phyloP scores from a whole-genome alignment of 2,329 filamentous ascomycete genomes.

The Fusarium euwallaceae region DNA sequence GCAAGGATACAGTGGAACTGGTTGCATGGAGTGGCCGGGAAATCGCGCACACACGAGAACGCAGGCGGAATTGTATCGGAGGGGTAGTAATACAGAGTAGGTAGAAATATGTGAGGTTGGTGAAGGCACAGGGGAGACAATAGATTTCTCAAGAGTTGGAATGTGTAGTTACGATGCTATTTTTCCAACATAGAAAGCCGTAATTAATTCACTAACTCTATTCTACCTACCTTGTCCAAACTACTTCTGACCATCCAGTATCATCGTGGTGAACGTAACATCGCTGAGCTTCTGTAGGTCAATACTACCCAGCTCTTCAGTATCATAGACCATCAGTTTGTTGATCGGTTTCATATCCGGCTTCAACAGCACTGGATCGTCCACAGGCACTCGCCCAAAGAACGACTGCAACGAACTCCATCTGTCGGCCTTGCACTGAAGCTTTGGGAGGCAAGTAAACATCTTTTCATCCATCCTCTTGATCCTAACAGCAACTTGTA shows the following conservation, averaged over 20 bases:
- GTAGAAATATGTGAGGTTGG: neutral
- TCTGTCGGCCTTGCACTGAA: slow-evolving; percentile 11
- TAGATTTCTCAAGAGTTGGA: neutral
- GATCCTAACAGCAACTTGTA: slow-evolving; percentile 3
- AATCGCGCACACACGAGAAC: neutral
- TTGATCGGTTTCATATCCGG: slow-evolving; percentile 1
- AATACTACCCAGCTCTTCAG: neutral
- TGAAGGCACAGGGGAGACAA: neutral
- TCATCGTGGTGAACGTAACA: slow-evolving; percentile 11
- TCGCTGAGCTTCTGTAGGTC: slow-evolving; percentile 10
- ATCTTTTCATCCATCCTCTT: neutral
- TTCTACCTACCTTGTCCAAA: neutral
- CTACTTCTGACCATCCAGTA: slow-evolving; percentile 2
- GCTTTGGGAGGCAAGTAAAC: neutral
- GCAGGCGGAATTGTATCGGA: neutral
- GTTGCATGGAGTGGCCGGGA: neutral
- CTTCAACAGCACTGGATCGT: slow-evolving; percentile 6
- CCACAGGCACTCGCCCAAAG: neutral
- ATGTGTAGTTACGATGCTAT: neutral
- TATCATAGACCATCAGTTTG: neutral
- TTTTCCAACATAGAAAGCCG: neutral
- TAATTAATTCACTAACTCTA: neutral
- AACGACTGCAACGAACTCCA: neutral
- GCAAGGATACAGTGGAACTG: neutral
- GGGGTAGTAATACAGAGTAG: neutral